Evolutionary conservation across 2,329 filamentous ascomycete species (phyloP).

Genomic region (Tricladium varicosporioides): DNA sequence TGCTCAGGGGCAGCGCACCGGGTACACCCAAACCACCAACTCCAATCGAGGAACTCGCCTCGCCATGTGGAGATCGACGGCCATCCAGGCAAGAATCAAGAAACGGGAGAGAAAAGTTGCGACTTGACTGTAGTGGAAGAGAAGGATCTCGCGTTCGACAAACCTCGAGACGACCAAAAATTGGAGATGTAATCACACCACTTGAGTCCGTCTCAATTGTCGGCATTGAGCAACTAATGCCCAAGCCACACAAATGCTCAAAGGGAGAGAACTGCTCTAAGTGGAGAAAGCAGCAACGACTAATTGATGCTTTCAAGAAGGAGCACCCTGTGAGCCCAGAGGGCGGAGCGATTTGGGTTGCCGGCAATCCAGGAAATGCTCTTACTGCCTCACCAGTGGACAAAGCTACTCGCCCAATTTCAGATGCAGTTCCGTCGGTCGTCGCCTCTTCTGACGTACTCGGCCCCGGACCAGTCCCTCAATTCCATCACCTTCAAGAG

Average conservation of each 20-base stretch:
- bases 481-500: conserved; percentile 71
- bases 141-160: conserved; percentile 30
- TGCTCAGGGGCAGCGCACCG: conserved; percentile 57
- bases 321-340: conserved; percentile 65
- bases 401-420: conserved; percentile 57
- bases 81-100: conserved; percentile 24
- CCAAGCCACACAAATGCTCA: conserved; percentile 78
- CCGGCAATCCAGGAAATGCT: conserved; percentile 77
- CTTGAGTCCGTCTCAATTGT: conserved; percentile 87
- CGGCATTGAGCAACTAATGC: conserved; percentile 84
- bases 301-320: conserved; percentile 71
- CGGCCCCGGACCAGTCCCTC: conserved; percentile 63
- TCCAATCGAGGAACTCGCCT: conserved; percentile 58
- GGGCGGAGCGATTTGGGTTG: conserved; percentile 70
- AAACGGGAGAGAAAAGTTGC: conserved; percentile 14
- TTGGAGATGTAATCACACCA: conserved; percentile 69
- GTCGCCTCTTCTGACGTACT: conserved; percentile 90
- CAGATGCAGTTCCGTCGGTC: conserved; percentile 75
- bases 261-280: conserved; percentile 86
- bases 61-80: conserved; percentile 26
- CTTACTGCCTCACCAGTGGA: conserved; percentile 53
- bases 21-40: conserved; percentile 54
- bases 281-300: conserved; percentile 75
- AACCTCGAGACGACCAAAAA: conserved; percentile 28
- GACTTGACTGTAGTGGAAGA: conserved; percentile 24